These are phyloP conservation scores for Salix viminalis DNA, from an alignment of 345 rosid species.

Conservation along the genomic window DNA sequence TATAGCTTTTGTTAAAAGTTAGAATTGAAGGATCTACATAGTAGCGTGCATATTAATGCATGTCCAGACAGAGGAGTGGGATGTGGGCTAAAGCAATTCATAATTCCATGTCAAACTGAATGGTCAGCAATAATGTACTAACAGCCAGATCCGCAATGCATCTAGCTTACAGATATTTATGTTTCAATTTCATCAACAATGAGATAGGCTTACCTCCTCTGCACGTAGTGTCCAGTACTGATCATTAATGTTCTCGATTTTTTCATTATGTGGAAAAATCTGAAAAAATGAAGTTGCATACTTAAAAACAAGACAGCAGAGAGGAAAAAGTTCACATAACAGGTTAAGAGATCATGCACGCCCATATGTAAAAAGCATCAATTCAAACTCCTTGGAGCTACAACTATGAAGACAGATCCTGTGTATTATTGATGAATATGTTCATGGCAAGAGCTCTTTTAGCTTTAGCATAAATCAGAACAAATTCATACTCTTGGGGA, in stretches of 20 bases:
- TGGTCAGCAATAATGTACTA: background rate
- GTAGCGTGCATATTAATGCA: background rate
- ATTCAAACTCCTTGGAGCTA: background rate
- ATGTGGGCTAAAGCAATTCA: background rate
- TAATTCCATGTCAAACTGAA: background rate
- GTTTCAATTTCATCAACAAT: background rate
- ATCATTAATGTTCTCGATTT: slow-evolving; percentile 72
- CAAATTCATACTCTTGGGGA: too few relatives aligned
- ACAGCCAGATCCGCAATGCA: background rate
- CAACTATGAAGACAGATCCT: background rate
- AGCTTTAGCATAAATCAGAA: background rate
- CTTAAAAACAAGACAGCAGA: slow-evolving; percentile 7
- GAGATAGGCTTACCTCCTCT: slow-evolving; percentile 66
- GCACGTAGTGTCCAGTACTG: slow-evolving; percentile 96
- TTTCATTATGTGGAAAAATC: slow-evolving; percentile 32
- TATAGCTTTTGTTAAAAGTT: background rate
- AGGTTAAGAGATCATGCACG: background rate
- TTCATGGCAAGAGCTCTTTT: background rate
- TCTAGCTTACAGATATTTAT: background rate
- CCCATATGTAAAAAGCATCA: background rate
- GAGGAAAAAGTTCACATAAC: background rate
- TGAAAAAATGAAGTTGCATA: slow-evolving; percentile 14
- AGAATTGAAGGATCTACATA: background rate
- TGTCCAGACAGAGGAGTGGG: background rate
- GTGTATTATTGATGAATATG: background rate